These are phyloP conservation scores for Solanum aculeatissimum DNA, from an alignment of 305 asterid species.

Conservation along the genomic window DNA sequence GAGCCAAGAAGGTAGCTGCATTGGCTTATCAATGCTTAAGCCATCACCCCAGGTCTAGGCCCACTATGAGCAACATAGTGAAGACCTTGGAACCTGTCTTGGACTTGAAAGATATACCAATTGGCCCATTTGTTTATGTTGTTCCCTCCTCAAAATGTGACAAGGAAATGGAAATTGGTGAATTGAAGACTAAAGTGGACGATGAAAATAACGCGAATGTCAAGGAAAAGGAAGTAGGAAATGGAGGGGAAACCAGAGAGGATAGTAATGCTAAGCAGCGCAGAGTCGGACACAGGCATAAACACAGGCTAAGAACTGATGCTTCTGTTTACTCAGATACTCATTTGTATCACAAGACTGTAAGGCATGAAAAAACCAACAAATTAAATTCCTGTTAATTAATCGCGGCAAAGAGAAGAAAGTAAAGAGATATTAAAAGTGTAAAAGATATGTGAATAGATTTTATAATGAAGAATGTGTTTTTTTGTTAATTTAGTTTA, in stretches of 20 bases:
- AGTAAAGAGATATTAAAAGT: neutral
- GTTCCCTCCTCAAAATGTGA: neutral
- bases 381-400: neutral
- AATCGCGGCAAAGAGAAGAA: neutral
- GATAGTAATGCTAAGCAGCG: neutral
- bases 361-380: neutral
- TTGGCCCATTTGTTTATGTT: conserved; percentile 9
- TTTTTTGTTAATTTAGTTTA: neutral
- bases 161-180: neutral
- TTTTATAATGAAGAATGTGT: neutral
- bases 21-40: conserved; percentile 19
- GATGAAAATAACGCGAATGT: neutral
- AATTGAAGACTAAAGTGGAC: neutral
- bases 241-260: neutral
- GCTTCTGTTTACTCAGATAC: neutral
- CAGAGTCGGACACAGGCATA: conserved; percentile 2
- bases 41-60: conserved; percentile 12
- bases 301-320: neutral
- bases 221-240: neutral
- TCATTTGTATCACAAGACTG: neutral
- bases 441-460: neutral
- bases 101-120: conserved; percentile 4
- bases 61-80: conserved; percentile 8
- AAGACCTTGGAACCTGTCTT: conserved; percentile 8
- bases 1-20: conserved; percentile 16